A percentile compares a stretch with the other conserved stretches of the same genome.
These are phyloP conservation scores for Podaxis sp. DNA, from an alignment of 768 basidiomycete species.

Conservation along the genomic window DNA sequence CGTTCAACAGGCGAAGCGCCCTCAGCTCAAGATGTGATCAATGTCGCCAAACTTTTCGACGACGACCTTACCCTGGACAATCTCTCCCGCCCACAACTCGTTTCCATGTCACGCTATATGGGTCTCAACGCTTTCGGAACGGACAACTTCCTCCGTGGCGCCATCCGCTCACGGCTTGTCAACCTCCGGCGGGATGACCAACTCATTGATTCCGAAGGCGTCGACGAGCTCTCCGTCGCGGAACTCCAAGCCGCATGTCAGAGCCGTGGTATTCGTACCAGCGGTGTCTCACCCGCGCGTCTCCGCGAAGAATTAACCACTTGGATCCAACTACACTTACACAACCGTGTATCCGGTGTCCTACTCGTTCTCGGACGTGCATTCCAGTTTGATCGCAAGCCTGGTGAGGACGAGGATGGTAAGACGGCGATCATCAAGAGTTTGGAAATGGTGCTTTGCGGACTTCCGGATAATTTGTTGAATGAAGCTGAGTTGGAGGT, in stretches of 20 bases:
- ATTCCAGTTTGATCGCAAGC: conserved; percentile 86
- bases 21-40: conserved; percentile 84
- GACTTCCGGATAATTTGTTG: conserved; percentile 93
- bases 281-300: conserved; percentile 82
- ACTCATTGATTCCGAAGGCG: conserved; percentile 85
- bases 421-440: conserved; percentile 79
- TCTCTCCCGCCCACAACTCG: conserved; percentile 95
- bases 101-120: conserved; percentile 98
- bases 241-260: conserved; percentile 94
- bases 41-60: conserved; percentile 95
- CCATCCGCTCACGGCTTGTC: conserved; percentile 80
- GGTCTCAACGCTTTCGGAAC: conserved; percentile 98
- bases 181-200: conserved; percentile 91
- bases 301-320: conserved; percentile 86
- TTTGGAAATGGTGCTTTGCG: conserved; percentile 87
- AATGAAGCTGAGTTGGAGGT: conserved; percentile 98
- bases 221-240: conserved; percentile 85
- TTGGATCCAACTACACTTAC: conserved; percentile 92
- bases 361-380: conserved; percentile 92
- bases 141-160: conserved; percentile 94
- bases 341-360: conserved; percentile 90
- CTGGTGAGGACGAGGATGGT: conserved; percentile 75
- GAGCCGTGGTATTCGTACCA: conserved; percentile 89
- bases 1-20: conserved; percentile 95
- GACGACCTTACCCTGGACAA: conserved; percentile 98